Percentiles rank a stretch among this genome's conserved stretches.
Conservation (phyloP, 208 protist genomes). For the Leishmania braziliensis region DNA sequence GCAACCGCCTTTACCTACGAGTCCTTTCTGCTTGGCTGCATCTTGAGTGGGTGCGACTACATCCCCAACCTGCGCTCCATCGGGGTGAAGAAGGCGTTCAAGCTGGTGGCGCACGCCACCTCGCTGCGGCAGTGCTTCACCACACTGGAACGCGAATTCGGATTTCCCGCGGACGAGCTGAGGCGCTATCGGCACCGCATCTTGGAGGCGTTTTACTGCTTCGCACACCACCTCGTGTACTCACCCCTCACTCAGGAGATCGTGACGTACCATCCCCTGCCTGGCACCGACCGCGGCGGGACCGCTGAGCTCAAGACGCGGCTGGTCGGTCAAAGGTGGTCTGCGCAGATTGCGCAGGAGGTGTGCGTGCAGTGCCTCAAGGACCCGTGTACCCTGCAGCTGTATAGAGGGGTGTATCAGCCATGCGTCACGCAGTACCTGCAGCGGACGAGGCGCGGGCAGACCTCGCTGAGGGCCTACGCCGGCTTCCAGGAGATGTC, state of each 20-base stretch:
- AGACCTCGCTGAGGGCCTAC: constrained; percentile 60
- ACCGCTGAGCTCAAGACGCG: constrained; percentile 36
- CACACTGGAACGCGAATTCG: constrained; percentile 46
- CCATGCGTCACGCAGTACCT: constrained; percentile 56
- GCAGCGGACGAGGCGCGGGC: constrained; percentile 46
- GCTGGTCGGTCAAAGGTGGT: constrained; percentile 53
- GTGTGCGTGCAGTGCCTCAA: constrained; percentile 70
- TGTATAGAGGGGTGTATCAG: constrained; percentile 57
- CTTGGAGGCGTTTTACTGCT: constrained; percentile 83
- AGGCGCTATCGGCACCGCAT: constrained; percentile 55
- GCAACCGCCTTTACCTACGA: constrained; percentile 58
- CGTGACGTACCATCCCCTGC: constrained; percentile 55
- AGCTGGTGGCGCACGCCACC: constrained; percentile 58
- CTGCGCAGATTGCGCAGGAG: constrained; percentile 41
- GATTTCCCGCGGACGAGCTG: constrained; percentile 65
- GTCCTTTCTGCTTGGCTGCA: constrained; percentile 94
- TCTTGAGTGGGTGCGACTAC: constrained; percentile 98
- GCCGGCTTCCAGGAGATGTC: constrained; percentile 60
- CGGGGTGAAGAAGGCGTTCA: constrained; percentile 94
- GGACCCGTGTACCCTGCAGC: constrained; percentile 60
- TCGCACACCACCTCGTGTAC: constrained; percentile 91
- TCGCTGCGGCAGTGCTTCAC: constrained; percentile 57
- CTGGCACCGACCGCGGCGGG: constrained; percentile 4
- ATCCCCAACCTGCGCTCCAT: constrained; percentile 89
- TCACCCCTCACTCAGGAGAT: constrained; percentile 54